A percentile compares a stretch with the other conserved stretches of the same genome.
phyloP scores from a whole-genome alignment of 371 early-diverging fungal genomes.

The Syncephalis plumigaleata region DNA sequence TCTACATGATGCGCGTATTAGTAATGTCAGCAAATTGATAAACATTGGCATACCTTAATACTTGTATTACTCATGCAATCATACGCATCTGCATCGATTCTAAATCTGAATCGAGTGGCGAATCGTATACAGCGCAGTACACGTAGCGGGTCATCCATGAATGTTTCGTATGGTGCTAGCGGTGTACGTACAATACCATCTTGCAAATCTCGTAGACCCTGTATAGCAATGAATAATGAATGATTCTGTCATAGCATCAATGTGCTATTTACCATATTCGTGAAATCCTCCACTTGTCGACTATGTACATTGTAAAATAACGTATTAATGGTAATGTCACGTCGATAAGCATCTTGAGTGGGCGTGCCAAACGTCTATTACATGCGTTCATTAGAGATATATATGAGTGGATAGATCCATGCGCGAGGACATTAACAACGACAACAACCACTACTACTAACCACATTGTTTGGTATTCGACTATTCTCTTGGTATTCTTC shows the following conservation, averaged over 20 bases:
- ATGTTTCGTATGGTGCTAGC: conserved; percentile 78
- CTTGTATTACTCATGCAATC: conserved; percentile 34
- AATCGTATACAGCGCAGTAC: conserved; percentile 95
- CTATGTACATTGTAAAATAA: conserved; percentile 96
- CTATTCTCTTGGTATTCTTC: conserved; percentile 79
- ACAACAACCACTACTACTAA: too few relatives aligned
- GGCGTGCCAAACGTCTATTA: conserved; percentile 80
- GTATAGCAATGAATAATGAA: background rate
- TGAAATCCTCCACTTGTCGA: conserved; percentile 81
- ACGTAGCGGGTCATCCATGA: conserved; percentile 96
- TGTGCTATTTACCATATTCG: conserved; percentile 26
- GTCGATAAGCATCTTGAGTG: conserved; percentile 86
- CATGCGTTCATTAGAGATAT: background rate
- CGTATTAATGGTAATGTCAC: conserved; percentile 98
- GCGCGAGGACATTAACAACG: too few relatives aligned
- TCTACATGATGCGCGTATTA: conserved; percentile 6
- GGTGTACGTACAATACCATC: conserved; percentile 80
- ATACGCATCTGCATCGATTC: conserved; percentile 48
- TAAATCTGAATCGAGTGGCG: conserved; percentile 76
- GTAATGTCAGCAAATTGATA: background rate
- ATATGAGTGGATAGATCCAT: background rate
- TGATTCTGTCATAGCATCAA: background rate
- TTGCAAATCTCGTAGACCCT: conserved; percentile 60
- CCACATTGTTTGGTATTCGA: conserved; percentile 64
- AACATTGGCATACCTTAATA: conserved; percentile 22